These are phyloP conservation scores for Cymodocea nodosa DNA, from an alignment of 116 monocot genomes.

Conservation along the genomic window DNA sequence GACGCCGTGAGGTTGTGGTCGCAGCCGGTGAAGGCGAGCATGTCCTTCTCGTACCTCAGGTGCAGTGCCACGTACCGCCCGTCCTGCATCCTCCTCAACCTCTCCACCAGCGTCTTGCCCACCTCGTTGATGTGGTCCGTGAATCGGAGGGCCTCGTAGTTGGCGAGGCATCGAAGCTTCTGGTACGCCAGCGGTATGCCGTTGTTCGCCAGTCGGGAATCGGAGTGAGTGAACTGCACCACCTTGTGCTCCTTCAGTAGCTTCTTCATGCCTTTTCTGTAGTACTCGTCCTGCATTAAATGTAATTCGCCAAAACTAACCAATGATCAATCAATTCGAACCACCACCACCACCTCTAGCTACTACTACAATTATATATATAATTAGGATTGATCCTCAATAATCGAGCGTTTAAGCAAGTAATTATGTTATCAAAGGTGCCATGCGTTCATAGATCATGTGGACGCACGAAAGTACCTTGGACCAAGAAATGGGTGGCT, in stretches of 20 bases:
- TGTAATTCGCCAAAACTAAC: too few relatives aligned
- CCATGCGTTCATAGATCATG: too few relatives aligned
- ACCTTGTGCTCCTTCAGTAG: conserved; percentile 53
- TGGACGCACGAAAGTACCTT: conserved; percentile 26
- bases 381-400: too few relatives aligned
- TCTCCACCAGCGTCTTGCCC: conserved; percentile 33
- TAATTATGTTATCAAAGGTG: too few relatives aligned
- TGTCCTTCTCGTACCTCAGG: conserved; percentile 96
- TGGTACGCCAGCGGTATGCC: conserved; percentile 58
- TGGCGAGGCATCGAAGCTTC: conserved; percentile 60
- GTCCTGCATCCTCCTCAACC: conserved; percentile 32
- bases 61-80: conserved; percentile 69
- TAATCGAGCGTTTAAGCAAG: too few relatives aligned
- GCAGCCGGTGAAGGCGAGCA: conserved; percentile 95
- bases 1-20: conserved; percentile 45
- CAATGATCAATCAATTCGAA: too few relatives aligned
- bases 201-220: conserved; percentile 61
- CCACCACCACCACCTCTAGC: too few relatives aligned
- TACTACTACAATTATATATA: too few relatives aligned
- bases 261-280: conserved; percentile 21
- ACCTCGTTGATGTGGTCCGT: conserved; percentile 45
- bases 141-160: conserved; percentile 63
- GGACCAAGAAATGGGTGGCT: conserved; percentile 81
- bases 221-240: conserved; percentile 51
- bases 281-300: conserved; percentile 41